phyloP scores from a whole-genome alignment of 768 basidiomycete species.

The Amanita phalloides region DNA sequence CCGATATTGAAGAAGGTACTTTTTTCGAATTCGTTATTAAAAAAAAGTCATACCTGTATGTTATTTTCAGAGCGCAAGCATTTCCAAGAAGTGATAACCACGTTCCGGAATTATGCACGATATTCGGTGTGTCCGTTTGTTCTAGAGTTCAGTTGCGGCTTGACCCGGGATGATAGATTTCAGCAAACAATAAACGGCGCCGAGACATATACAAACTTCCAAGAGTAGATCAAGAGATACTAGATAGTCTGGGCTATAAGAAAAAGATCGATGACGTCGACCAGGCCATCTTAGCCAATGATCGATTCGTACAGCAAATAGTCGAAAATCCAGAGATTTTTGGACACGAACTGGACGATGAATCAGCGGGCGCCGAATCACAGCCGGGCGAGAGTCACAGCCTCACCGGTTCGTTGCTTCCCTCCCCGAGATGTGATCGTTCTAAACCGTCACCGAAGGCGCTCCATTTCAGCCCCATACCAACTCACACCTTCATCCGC shows the following conservation, averaged over 20 bases:
- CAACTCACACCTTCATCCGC: conserved; percentile 17
- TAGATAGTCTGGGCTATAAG: conserved; percentile 63
- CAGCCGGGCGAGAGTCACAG: background rate
- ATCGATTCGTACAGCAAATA: conserved; percentile 65
- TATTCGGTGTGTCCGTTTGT: conserved; percentile 46
- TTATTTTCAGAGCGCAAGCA: conserved; percentile 48
- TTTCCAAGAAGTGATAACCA: conserved; percentile 64
- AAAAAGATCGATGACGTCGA: conserved; percentile 75
- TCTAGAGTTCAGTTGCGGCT: background rate
- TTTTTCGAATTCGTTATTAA: background rate
- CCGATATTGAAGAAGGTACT: conserved; percentile 5
- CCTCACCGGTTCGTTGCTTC: background rate
- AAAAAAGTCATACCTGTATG: background rate
- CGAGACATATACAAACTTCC: conserved; percentile 72
- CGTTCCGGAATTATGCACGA: conserved; percentile 66
- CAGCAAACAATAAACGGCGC: conserved; percentile 50
- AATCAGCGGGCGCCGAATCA: conserved; percentile 9
- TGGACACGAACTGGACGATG: conserved; percentile 34
- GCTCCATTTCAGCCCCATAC: conserved; percentile 9
- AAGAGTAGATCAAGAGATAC: conserved; percentile 53
- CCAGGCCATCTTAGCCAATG: conserved; percentile 69
- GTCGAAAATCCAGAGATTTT: conserved; percentile 79
- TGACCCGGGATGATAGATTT: conserved; percentile 22
- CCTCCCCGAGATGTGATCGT: background rate
- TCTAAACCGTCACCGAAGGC: background rate